Evolutionary conservation across 2,329 filamentous ascomycete species (phyloP).

Genomic region (Colletotrichum navitas): DNA sequence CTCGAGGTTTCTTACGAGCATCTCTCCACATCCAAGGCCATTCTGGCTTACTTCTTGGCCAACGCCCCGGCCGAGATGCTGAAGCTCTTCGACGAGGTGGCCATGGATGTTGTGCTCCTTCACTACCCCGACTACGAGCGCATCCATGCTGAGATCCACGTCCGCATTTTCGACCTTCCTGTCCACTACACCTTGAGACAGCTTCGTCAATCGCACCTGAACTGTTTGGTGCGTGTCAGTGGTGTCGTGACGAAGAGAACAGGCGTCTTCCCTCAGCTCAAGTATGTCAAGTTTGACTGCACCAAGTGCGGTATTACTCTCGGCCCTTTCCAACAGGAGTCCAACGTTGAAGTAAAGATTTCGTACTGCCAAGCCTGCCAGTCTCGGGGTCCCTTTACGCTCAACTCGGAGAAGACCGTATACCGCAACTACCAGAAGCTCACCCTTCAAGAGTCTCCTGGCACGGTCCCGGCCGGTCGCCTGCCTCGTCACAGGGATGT

Average conservation of each 20-base stretch:
- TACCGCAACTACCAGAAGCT: conserved; percentile 99
- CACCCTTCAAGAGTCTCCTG: conserved; percentile 95
- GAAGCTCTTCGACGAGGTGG: conserved; percentile 95
- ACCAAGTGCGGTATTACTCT: conserved; percentile 91
- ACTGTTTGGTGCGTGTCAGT: conserved; percentile 93
- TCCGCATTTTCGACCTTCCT: conserved; percentile 94
- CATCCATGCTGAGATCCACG: conserved; percentile 97
- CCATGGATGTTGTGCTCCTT: conserved; percentile 94
- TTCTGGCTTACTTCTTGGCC: conserved; percentile 93
- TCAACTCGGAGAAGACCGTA: conserved; percentile 97
- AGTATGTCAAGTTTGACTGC: conserved; percentile 99
- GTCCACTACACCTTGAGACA: conserved; percentile 96
- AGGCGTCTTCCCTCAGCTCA: conserved; percentile 96
- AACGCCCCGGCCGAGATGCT: conserved; percentile 96
- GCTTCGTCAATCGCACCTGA: conserved; percentile 93
- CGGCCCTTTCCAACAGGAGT: conserved; percentile 97
- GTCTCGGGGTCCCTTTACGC: conserved; percentile 90
- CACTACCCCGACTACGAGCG: conserved; percentile 98
- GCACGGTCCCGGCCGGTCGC: conserved; percentile 95
- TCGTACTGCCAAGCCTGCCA: conserved; percentile 97
- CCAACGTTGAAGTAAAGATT: conserved; percentile 95
- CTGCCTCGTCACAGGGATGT: conserved; percentile 94
- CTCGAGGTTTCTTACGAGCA: conserved; percentile 97
- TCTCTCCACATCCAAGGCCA: conserved; percentile 89
- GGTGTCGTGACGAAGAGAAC: conserved; percentile 95